Base-by-base conservation (phyloP, 768 basidiomycete species). In the Mycena metata region DNA sequence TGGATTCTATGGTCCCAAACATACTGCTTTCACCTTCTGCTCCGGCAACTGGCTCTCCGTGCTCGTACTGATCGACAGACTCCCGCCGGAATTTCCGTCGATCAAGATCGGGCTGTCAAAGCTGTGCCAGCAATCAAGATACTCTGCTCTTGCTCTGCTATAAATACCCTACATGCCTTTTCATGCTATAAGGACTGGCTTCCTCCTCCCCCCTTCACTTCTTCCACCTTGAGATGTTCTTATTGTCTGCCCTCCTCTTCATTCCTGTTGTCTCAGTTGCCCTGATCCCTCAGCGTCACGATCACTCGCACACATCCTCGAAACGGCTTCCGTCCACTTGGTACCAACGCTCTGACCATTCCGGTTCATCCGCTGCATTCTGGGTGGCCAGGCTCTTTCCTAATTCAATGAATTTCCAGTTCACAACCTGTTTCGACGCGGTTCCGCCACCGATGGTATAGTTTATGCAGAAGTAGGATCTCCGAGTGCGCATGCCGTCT, bases 381-480 rank as follows among this genome's bases (percentile, higher is more conserved):
- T 33, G 16, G 41, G 10, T n/a, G 39, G 10, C 11, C 5, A 11
- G 19, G 2, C n/a, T 11, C 26, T 30, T 30, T n/a, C 30, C 39
- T 30, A 24, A 47, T 11, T 15, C 4, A 5, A 11, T 17, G 54
- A 30, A 51, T 36, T 39, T 16, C 35, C 16, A 69, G 68, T 69
- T 11, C 83, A 91, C 74, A 61, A 73, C 41, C 82, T 95, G 55
- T 95, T 94, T 80, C 84, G 81, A 72, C 89, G 92, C 55, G 84
- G 16, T 19, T 12, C 77, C 1, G 72, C 76, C 15, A 76, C 77
- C 12, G 89, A 91, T 17, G 69, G 69, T 13, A n/a, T 46, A 16
- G 56, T 43, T 2, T 69, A 69, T 33, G 57, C 63, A n/a, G 13
- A 63, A 49, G 69, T 65, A 23, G 69, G 69, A 2, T 69, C 69